Conservation (phyloP, 2,329 filamentous ascomycete genomes). For the Cadophora gregata region DNA sequence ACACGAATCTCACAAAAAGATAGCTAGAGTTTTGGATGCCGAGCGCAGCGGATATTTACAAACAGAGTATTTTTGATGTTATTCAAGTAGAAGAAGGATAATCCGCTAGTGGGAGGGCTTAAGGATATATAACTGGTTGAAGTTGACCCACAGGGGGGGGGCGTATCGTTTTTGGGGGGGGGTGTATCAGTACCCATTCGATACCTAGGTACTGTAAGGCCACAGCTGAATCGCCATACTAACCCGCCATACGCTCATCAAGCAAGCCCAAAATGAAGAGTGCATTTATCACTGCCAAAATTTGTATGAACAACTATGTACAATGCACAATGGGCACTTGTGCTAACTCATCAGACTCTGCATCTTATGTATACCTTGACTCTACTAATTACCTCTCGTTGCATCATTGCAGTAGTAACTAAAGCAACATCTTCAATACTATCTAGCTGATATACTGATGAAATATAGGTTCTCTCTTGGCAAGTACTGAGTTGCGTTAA, state of each 20-base stretch:
- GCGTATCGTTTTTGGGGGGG: no score
- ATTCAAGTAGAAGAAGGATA: no score
- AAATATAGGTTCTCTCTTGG: not conserved
- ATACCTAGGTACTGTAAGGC: no score
- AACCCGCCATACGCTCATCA: not conserved
- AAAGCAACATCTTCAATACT: not conserved
- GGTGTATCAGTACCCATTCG: no score
- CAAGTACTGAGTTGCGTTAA: no score
- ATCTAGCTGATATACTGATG: not conserved
- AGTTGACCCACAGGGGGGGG: no score
- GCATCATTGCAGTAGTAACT: not conserved
- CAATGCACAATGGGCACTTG: not conserved
- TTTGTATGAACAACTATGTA: not conserved
- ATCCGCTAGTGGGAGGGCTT: no score
- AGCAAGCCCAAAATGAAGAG: not conserved
- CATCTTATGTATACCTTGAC: not conserved
- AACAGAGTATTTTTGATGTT: no score
- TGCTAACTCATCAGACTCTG: not conserved
- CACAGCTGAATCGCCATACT: not conserved
- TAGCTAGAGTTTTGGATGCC: no score
- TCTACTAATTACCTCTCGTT: not conserved
- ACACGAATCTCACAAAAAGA: no score
- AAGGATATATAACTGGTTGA: no score
- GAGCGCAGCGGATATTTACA: no score
- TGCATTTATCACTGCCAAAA: not conserved